Conservation (phyloP, 2,329 filamentous ascomycete genomes). For the Hypoxylon sp. region DNA sequence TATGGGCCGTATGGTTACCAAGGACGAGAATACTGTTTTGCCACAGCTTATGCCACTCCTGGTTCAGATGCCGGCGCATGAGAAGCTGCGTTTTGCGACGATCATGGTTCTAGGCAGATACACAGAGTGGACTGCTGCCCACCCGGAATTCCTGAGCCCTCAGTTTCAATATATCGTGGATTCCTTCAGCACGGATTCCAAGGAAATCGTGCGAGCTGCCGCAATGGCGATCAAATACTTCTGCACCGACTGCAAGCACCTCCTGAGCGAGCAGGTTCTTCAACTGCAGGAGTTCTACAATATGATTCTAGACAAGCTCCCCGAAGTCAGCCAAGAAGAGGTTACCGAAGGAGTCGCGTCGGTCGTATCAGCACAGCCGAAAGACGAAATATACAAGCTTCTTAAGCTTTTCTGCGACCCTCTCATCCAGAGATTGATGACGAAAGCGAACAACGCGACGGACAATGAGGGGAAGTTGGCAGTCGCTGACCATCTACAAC, state of each 20-base stretch:
- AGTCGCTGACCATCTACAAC: slow-evolving; percentile 91
- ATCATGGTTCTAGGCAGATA: slow-evolving; percentile 98
- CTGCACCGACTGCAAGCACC: slow-evolving; percentile 91
- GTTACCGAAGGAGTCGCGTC: slow-evolving; percentile 95
- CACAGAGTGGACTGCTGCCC: slow-evolving; percentile 96
- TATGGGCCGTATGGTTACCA: slow-evolving; percentile 95
- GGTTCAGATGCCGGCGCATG: slow-evolving; percentile 93
- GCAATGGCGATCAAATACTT: slow-evolving; percentile 97
- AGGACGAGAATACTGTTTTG: slow-evolving; percentile 87
- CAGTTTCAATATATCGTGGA: slow-evolving; percentile 97
- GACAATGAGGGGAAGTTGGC: slow-evolving; percentile 87
- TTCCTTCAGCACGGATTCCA: slow-evolving; percentile 89
- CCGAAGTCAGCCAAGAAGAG: slow-evolving; percentile 90
- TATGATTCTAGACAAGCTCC: slow-evolving; percentile 87
- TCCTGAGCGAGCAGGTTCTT: slow-evolving; percentile 85
- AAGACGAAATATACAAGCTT: slow-evolving; percentile 83
- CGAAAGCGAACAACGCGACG: slow-evolving; percentile 86
- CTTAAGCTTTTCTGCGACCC: slow-evolving; percentile 96
- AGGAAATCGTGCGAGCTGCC: slow-evolving; percentile 91
- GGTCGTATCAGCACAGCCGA: slow-evolving; percentile 88
- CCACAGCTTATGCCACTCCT: slow-evolving; percentile 93
- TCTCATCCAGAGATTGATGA: slow-evolving; percentile 86
- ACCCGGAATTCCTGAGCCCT: slow-evolving; percentile 90
- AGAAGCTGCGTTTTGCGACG: slow-evolving; percentile 98
- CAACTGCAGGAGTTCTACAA: slow-evolving; percentile 95